These are phyloP conservation scores for Mrakia gelida DNA, from an alignment of 768 basidiomycete species.

Conservation along the genomic window DNA sequence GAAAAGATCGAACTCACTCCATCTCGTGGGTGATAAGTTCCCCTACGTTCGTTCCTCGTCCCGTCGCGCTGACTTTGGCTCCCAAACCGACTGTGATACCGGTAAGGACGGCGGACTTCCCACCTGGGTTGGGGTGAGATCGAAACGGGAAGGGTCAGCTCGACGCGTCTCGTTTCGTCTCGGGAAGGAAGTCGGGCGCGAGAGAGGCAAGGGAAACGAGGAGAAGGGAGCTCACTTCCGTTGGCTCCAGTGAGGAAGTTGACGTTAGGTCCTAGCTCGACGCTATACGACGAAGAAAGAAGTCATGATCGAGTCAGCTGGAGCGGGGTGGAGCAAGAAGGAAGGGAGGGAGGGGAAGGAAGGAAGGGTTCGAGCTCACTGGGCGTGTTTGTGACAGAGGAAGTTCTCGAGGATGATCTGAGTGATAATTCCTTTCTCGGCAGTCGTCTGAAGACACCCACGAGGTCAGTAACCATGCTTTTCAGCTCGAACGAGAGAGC, in stretches of 20 bases:
- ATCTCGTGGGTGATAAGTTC: slow-evolving; percentile 80
- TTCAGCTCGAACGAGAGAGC: too few relatives aligned
- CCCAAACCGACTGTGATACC: slow-evolving; percentile 90
- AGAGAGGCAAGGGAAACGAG: not conserved
- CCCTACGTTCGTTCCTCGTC: slow-evolving; percentile 79
- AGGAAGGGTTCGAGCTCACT: slow-evolving; percentile 5
- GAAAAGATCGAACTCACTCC: slow-evolving; percentile 50
- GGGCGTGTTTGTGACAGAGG: slow-evolving; percentile 80
- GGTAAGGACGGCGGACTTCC: slow-evolving; percentile 89
- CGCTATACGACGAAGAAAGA: slow-evolving; percentile 45
- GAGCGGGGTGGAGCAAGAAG: too few relatives aligned
- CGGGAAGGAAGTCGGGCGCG: not conserved
- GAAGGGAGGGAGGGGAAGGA: too few relatives aligned
- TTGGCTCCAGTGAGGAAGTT: slow-evolving; percentile 97
- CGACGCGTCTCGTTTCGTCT: too few relatives aligned
- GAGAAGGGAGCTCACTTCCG: slow-evolving; percentile 63
- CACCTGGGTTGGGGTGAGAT: slow-evolving; percentile 54
- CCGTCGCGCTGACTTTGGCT: slow-evolving; percentile 83
- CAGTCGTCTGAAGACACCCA: slow-evolving; percentile 61
- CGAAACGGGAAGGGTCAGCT: not conserved
- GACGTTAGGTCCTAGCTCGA: slow-evolving; percentile 85
- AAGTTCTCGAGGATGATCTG: slow-evolving; percentile 76
- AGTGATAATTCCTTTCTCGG: slow-evolving; percentile 84
- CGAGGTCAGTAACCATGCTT: too few relatives aligned
- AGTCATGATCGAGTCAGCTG: not conserved